These are phyloP conservation scores for Starmerella bacillaris DNA, from an alignment of 805 yeast genomes.

Conservation along the genomic window DNA sequence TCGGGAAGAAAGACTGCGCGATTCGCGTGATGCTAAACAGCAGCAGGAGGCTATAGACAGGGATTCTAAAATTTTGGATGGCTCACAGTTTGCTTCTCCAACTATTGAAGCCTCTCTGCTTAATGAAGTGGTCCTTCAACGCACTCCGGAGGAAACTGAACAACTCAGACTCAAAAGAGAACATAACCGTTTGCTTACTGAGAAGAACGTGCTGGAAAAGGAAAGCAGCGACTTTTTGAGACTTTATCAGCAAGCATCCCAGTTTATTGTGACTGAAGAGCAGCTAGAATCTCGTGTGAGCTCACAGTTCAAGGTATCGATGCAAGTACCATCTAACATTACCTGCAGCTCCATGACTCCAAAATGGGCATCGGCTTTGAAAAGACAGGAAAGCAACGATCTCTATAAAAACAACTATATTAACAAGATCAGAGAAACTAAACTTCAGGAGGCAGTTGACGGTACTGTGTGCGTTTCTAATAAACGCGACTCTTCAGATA, in stretches of 20 bases:
- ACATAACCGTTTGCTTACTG: conserved; percentile 44
- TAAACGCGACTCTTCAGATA: not conserved
- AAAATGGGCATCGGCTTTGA: not conserved
- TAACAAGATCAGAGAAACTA: not conserved
- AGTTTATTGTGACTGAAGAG: conserved; percentile 9
- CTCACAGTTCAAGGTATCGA: conserved; percentile 9
- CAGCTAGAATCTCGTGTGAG: conserved; percentile 9
- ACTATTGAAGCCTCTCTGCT: conserved; percentile 42
- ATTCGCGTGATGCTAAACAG: conserved; percentile 24
- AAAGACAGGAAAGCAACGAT: no score
- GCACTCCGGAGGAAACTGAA: conserved; percentile 54
- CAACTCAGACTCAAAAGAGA: conserved; percentile 40
- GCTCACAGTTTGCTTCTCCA: conserved; percentile 47
- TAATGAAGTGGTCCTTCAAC: conserved; percentile 53
- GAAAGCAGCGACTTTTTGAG: conserved; percentile 43
- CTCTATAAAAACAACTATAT: not conserved
- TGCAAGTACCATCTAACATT: conserved; percentile 3
- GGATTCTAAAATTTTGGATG: conserved; percentile 18
- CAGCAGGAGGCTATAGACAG: conserved; percentile 23
- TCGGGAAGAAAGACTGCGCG: conserved; percentile 28
- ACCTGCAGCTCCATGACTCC: not conserved
- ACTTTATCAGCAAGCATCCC: conserved; percentile 32
- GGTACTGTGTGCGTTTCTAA: not conserved
- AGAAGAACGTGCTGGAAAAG: conserved; percentile 34
- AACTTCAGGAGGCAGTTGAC: not conserved